A percentile compares a stretch with the other conserved stretches of the same genome.
phyloP scores from a whole-genome alignment of 495 filamentous ascomycete species.

The Cercophora sp. region DNA sequence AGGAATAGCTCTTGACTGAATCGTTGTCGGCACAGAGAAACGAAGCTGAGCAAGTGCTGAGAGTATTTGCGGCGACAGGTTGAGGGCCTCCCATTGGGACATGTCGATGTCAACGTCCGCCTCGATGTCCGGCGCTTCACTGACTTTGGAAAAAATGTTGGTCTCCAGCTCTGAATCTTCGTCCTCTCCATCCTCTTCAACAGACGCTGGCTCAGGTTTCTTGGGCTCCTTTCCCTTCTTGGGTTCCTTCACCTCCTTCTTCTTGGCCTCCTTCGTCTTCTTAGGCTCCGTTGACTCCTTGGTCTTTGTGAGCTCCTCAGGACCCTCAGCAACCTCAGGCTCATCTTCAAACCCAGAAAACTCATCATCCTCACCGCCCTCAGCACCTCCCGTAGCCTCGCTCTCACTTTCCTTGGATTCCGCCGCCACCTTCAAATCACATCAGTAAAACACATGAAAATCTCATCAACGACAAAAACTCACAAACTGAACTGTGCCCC shows the following conservation, averaged over 20 bases:
- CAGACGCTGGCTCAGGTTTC: not conserved
- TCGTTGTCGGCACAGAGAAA: slow-evolving; percentile 74
- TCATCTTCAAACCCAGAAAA: slow-evolving; percentile 55
- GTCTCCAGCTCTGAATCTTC: slow-evolving; percentile 36
- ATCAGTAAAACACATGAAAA: not conserved
- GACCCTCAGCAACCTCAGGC: slow-evolving; percentile 17
- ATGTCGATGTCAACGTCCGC: slow-evolving; percentile 43
- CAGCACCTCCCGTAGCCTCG: too few relatives aligned
- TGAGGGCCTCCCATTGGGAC: slow-evolving; percentile 70
- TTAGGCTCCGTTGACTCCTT: slow-evolving; percentile 7
- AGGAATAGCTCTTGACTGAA: slow-evolving; percentile 75
- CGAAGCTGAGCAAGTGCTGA: slow-evolving; percentile 71
- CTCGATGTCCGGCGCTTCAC: slow-evolving; percentile 37
- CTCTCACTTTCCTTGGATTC: slow-evolving; percentile 23
- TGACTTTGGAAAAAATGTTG: slow-evolving; percentile 38
- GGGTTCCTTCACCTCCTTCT: slow-evolving; percentile 28
- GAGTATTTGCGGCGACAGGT: slow-evolving; percentile 64
- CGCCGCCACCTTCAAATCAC: slow-evolving; percentile 19
- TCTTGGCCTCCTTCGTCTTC: slow-evolving; percentile 27
- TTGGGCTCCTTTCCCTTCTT: slow-evolving; percentile 26
- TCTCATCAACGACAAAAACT: slow-evolving; percentile 6
- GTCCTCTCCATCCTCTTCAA: slow-evolving; percentile 27
- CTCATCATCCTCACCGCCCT: slow-evolving; percentile 37
- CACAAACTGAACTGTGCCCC: slow-evolving; percentile 52
- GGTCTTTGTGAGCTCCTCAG: not conserved